Conservation (phyloP, 1,139 yeast genomes). For the Groenewaldozyma auringiensis region DNA sequence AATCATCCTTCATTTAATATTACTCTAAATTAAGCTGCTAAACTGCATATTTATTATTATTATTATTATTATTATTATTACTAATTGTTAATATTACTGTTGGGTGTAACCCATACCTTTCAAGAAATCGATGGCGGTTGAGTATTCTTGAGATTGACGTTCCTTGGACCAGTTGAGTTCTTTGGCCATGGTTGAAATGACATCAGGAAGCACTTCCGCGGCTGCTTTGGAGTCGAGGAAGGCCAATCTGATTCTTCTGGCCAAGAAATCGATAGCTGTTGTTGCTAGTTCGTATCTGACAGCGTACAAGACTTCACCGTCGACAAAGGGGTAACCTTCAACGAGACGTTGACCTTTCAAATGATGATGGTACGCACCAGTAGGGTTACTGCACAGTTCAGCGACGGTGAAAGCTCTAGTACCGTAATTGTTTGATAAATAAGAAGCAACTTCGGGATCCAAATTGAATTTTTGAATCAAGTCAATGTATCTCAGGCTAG, state of each 20-base stretch:
- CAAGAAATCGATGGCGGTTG: slow-evolving; percentile 31
- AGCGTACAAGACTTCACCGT: slow-evolving; percentile 84
- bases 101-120: slow-evolving; percentile 39
- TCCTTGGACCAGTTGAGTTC: slow-evolving; percentile 68
- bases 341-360: slow-evolving; percentile 32
- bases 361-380: slow-evolving; percentile 15
- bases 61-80: too few species aligned
- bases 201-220: slow-evolving; percentile 70
- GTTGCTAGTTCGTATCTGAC: slow-evolving; percentile 78
- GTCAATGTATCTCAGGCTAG: slow-evolving; percentile 64
- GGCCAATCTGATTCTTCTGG: slow-evolving; percentile 90
- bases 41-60: too few species aligned
- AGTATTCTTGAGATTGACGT: slow-evolving; percentile 48
- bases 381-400: slow-evolving; percentile 40
- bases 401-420: slow-evolving; percentile 68
- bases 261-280: slow-evolving; percentile 83
- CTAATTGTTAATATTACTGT: too few species aligned
- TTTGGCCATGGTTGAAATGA: slow-evolving; percentile 74
- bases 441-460: slow-evolving; percentile 71
- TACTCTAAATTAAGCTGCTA: too few species aligned
- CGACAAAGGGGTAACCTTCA: slow-evolving; percentile 78
- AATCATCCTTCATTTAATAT: slow-evolving; percentile 29
- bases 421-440: slow-evolving; percentile 82
- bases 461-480: slow-evolving; percentile 72
- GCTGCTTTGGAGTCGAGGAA: slow-evolving; percentile 88